Evolutionary conservation across 345 rosid genomes (phyloP), one percentile per base, ranked within the genome.

Genomic region (Ailanthus altissimus): DNA sequence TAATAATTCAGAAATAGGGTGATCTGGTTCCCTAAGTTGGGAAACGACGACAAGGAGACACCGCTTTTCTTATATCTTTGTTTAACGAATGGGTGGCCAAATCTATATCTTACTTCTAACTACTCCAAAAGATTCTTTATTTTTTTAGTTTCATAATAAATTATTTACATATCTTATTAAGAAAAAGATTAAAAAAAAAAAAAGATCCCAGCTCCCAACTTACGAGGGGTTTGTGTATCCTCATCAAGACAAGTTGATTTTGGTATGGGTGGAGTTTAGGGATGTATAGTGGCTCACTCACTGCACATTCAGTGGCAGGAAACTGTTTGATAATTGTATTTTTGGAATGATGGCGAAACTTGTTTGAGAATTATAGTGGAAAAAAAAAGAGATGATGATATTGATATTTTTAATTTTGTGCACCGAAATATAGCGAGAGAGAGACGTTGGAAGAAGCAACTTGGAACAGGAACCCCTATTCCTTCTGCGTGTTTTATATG

Each of bases 101-200:
- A 86, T 80, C 83, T 50, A 54, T 76, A 67, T 80, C 81, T 74
- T 80, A 74, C 78, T 82, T 77, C 78, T 76, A 84, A 86, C 85
- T 20, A 84, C 81, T 81, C 84, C 49, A 21, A 63, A 72, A 76
- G 81, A 67, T 70, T 78, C 79, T 70, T 46, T 32, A 0, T 16
- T 65, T 49, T 13, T 72, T 75, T 6, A 8, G 20, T 58, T 26
- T 0, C 12, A 26, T 70, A 13, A 26, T 47, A 53, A 23, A 58
- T 21, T n/a, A 57, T 57, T 57, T 57, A n/a, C 6, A 59, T 21
- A 25, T 25, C 5, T 59, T 14, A 6, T 18, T 20, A 20, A 15
- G 8, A 13, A 20, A 20, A 54, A 6, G 18, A 54, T 0, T 5
- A 3, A 49, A 49, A 49, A 49, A 49, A 49, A 12, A 49, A 12